Base-by-base conservation (phyloP, 129 eudicot genomes). In the Escallonia rubra region DNA sequence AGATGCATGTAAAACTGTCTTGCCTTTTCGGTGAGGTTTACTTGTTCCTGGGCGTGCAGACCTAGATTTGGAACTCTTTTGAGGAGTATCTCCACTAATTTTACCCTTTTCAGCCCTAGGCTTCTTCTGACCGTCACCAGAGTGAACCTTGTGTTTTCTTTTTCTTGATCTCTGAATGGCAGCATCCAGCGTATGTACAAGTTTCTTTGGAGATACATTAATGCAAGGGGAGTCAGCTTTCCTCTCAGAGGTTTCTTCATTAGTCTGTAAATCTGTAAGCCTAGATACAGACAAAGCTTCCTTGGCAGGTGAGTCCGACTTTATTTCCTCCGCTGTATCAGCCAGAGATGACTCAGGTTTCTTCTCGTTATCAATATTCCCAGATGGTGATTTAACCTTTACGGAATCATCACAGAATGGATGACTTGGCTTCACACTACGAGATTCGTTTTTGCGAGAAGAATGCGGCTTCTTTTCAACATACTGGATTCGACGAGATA, bases 21-120 rank as follows among this genome's bases (percentile, higher is more conserved):
- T 86, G 8, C 60, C 65, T 60, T 84, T 86, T 57, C 64, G 45
- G 16, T 59, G 78, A 57, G 79, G 78, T 63, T 78, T 86, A 46
- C 81, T 71, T 57, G 74, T 71, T 77, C 76, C 75, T 44, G 60
- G 43, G 64, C 62, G 41, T 43, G 65, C 71, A 57, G 55, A 43
- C 49, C 69, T 41, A 5, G 57, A 76, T 61, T 83, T 81, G 12
- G 66, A 53, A 38, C 59, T 57, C 69, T 81, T 86, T 52, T 50
- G 59, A 61, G 77, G 51, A 68, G 55, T 12, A 15, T 57, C 67
- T 49, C 58, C 72, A 23, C 41, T 59, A 72, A 45, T 39, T 66
- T 84, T 78, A 6, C 76, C 82, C 61, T 85, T 85, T 12, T 74
- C 78, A n/a, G 75, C 72, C 74, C 63, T 82, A 59, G 72, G 61